Conservation (phyloP, 371 early-diverging fungal species). For the Actinomortierella wolfii region DNA sequence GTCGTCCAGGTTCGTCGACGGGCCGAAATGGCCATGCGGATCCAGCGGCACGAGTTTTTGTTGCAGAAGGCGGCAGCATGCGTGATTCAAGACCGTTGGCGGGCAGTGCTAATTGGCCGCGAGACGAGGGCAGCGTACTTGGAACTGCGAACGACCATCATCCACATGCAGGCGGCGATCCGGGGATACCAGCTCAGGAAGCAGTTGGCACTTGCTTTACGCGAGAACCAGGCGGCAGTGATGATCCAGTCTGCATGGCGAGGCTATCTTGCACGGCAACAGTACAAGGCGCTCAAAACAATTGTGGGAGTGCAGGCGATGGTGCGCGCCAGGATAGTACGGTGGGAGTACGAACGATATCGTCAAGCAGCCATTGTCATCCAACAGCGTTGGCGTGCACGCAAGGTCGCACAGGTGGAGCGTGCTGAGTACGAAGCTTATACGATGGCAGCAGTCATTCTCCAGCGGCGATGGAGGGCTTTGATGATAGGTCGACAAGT, state of each 20-base stretch:
- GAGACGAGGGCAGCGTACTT: constrained; percentile 14
- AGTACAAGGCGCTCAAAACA: constrained; percentile 9
- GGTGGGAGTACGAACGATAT: constrained; percentile 18
- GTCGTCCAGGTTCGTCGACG: constrained; percentile 25
- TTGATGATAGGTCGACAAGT: constrained; percentile 14
- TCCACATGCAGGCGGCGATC: constrained; percentile 22
- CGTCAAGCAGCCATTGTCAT: constrained; percentile 24
- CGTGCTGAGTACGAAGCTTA: constrained; percentile 9
- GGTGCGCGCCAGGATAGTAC: constrained; percentile 25
- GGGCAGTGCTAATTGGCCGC: constrained; percentile 22
- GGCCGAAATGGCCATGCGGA: constrained; percentile 19
- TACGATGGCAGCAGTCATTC: constrained; percentile 13
- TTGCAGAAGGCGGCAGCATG: constrained; percentile 16
- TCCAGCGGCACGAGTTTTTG: constrained; percentile 6
- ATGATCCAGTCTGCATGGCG: constrained; percentile 39
- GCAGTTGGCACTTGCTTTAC: constrained; percentile 13
- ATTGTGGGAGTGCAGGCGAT: constrained; percentile 24
- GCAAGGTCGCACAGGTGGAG: constrained; percentile 15
- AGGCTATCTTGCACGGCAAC: constrained; percentile 19
- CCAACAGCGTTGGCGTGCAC: constrained; percentile 33
- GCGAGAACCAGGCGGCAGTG: constrained; percentile 31
- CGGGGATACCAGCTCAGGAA: constrained; percentile 37
- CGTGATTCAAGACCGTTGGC: constrained; percentile 27
- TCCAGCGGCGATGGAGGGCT: constrained; percentile 40
- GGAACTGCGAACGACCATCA: constrained; percentile 11